Base-by-base conservation (phyloP, 805 yeast genomes). In the Zygosaccharomyces pseudorouxii region DNA sequence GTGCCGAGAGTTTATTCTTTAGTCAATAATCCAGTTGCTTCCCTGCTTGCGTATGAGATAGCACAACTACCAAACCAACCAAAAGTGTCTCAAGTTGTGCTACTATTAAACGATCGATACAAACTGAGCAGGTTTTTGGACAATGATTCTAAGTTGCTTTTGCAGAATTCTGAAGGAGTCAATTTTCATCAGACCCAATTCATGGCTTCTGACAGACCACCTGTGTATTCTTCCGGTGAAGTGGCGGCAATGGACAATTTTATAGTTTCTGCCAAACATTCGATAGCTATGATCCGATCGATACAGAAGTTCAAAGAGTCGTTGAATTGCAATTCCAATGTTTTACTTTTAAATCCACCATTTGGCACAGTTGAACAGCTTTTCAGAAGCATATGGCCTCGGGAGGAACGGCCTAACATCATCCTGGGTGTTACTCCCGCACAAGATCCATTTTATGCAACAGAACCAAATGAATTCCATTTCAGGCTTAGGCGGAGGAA, bases 301-400 rank as follows among this genome's bases (percentile, higher is more conserved):
- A 49, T 87, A 12, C 57, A 55, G 11, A 78, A 77, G 12, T 69
- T 80, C 50, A 44, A 70, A 3, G 63, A 71, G 1, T 64, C 69
- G 40, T 65, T 88, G 11, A 54, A 61, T 9, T 52, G 58, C 0
- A 60, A 69, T 2, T 76, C 90, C 1, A 81, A 80, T 48, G 64
- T 89, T 2, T 54, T 90, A 39, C 64, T 90, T 19, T 57, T 90
- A 12, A 65, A 71, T n/a, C 95, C 88, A 48, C 88, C 89, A 2
- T 73, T 86, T 78, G 95, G 95, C 2, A 73, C 79, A 37, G 62
- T 76, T 7, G 78, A 77, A 10, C 64, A 70, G 48, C 56, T 88
- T 9, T 62, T 71, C n/a, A 61, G 67, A 1, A 56, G 62, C 9
- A 65, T 80, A 6, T 86, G 92, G 89, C 79, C 79, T 3, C 58